Percentiles rank a stretch among this genome's conserved stretches.
These are phyloP conservation scores for Volvariella surrecta DNA, from an alignment of 1,284 basidiomycete genomes.

Conservation along the genomic window DNA sequence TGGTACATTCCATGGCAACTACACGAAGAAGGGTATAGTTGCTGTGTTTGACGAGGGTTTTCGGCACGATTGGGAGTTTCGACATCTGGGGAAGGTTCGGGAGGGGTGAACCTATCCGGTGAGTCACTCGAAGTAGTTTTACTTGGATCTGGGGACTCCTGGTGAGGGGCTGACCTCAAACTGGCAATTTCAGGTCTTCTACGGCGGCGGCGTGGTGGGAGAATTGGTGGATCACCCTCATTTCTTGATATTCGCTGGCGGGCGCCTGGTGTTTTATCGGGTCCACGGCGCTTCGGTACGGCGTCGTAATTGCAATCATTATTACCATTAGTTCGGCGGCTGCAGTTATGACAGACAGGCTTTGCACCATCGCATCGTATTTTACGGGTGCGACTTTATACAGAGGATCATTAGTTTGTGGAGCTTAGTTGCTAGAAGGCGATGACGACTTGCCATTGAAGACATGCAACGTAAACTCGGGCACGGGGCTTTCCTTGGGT, in stretches of 20 bases:
- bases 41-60: background rate
- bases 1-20: background rate
- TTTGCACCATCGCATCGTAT: constrained; percentile 76
- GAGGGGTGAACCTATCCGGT: background rate
- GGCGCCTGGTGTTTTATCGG: constrained; percentile 66
- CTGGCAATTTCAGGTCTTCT: constrained; percentile 14
- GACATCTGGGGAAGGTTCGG: background rate
- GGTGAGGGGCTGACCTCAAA: constrained; percentile 3
- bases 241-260: constrained; percentile 48
- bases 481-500: constrained; percentile 65
- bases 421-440: background rate
- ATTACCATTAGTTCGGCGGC: constrained; percentile 33
- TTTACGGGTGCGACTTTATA: constrained; percentile 60
- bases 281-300: constrained; percentile 65
- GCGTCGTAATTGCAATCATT: constrained; percentile 54
- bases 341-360: constrained; percentile 65
- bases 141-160: background rate
- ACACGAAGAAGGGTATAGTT: background rate
- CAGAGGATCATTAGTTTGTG: background rate
- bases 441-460: constrained; percentile 51
- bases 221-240: constrained; percentile 17
- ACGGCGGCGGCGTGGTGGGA: constrained; percentile 27
- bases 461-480: constrained; percentile 69
- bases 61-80: background rate
- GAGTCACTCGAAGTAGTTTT: background rate